These are phyloP conservation scores for Suhomyces maxii DNA, from an alignment of 1,139 yeast species.

Conservation along the genomic window DNA sequence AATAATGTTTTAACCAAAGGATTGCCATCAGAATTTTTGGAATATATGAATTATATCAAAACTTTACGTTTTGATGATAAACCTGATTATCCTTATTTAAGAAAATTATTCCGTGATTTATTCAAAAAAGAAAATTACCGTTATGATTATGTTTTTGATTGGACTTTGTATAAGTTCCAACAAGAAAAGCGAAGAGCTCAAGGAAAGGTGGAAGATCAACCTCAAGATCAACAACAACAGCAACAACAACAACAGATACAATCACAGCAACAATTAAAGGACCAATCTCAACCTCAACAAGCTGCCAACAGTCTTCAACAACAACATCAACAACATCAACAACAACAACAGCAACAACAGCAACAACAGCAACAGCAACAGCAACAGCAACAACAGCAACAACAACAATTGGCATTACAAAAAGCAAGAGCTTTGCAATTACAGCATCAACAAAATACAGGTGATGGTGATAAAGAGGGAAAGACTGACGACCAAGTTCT, in stretches of 20 bases:
- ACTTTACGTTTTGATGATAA: constrained; percentile 92
- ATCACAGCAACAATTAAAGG: constrained; percentile 1
- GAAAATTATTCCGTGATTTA: constrained; percentile 86
- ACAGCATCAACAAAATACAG: constrained; percentile 9
- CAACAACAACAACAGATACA: constrained; percentile 12
- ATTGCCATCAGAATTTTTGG: constrained; percentile 85
- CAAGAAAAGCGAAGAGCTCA: constrained; percentile 62
- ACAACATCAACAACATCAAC: constrained; percentile 10
- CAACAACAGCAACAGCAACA: constrained; percentile 9
- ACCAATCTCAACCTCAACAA: background rate
- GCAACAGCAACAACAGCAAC: constrained; percentile 10
- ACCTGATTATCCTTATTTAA: constrained; percentile 89
- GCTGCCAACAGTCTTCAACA: constrained; percentile 2
- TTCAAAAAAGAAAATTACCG: constrained; percentile 86
- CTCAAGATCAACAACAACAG: constrained; percentile 20
- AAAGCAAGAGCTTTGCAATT: constrained; percentile 12
- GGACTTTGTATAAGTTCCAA: constrained; percentile 88
- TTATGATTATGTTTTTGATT: constrained; percentile 93
- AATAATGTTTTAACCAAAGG: constrained; percentile 89
- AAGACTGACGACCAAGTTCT: background rate
- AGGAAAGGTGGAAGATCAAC: constrained; percentile 27
- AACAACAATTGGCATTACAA: constrained; percentile 11
- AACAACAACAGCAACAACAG: constrained; percentile 11
- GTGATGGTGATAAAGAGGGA: constrained; percentile 4
- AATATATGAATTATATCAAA: constrained; percentile 85